phyloP scores from a whole-genome alignment of 352 stramenopile species.

The Phytophthora sp. region DNA sequence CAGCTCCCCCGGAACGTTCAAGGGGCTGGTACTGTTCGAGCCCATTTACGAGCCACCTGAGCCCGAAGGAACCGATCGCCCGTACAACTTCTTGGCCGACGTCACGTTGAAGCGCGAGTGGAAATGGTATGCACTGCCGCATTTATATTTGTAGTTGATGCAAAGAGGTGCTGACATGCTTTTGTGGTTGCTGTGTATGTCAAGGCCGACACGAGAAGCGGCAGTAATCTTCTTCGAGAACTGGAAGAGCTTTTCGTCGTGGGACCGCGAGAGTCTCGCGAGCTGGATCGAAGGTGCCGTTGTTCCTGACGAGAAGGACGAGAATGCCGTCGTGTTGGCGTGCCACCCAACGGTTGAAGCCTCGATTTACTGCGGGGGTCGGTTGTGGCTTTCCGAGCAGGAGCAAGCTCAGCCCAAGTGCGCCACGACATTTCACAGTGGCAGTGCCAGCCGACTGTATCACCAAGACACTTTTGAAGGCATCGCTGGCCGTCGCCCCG shows the following conservation, averaged over 20 bases:
- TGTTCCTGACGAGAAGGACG: slow-evolving; percentile 20
- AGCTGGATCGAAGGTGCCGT: slow-evolving; percentile 41
- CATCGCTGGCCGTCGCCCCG: slow-evolving; percentile 25
- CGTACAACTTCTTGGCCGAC: slow-evolving; percentile 34
- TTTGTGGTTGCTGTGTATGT: not conserved
- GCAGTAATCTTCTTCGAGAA: slow-evolving; percentile 33
- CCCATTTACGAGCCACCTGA: slow-evolving; percentile 38
- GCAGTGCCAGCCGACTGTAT: slow-evolving; percentile 35
- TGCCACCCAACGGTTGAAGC: slow-evolving; percentile 36
- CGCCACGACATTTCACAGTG: slow-evolving; percentile 41
- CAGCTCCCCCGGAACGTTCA: slow-evolving; percentile 44
- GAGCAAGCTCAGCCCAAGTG: slow-evolving; percentile 28
- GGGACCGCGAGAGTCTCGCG: slow-evolving; percentile 44
- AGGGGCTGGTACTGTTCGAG: slow-evolving; percentile 55
- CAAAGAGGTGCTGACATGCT: not conserved
- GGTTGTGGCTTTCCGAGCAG: slow-evolving; percentile 31
- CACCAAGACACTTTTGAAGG: slow-evolving; percentile 17
- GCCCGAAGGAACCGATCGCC: not conserved
- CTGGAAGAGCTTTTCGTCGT: slow-evolving; percentile 45
- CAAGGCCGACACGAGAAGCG: slow-evolving; percentile 33
- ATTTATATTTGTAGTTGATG: not conserved
- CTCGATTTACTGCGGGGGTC: slow-evolving; percentile 32
- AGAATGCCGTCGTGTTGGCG: slow-evolving; percentile 20
- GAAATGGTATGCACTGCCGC: slow-evolving; percentile 29
- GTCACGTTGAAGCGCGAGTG: slow-evolving; percentile 31